Evolutionary conservation across 2,329 filamentous ascomycete genomes (phyloP).

Genomic region (Trichoderma sp.): DNA sequence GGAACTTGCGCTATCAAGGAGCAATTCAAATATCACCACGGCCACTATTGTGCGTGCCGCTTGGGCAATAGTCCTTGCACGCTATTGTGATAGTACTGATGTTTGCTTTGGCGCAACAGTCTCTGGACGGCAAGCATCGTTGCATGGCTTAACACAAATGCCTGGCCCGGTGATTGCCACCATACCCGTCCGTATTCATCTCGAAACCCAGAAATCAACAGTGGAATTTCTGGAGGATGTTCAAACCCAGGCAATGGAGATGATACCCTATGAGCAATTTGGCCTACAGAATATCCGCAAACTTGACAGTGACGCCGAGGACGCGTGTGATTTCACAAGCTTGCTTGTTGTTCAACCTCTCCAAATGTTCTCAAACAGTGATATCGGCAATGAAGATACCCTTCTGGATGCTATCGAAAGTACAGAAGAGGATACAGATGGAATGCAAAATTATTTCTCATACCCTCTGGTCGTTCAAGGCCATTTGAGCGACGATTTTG

Average conservation of each 20-base stretch:
- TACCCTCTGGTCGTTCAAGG: slow-evolving; percentile 7
- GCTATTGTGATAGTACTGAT: neutral
- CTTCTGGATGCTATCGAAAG: neutral
- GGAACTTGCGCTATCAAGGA: neutral
- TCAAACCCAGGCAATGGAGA: neutral
- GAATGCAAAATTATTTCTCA: slow-evolving; percentile 7
- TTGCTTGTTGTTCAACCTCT: neutral
- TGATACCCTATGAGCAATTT: neutral
- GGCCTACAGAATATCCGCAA: neutral
- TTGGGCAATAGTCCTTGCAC: neutral
- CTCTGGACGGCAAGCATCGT: neutral
- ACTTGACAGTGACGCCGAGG: neutral
- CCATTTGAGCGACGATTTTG: neutral
- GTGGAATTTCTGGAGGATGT: neutral
- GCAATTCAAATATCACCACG: neutral
- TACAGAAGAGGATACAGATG: neutral
- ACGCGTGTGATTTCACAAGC: neutral
- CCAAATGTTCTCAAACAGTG: neutral
- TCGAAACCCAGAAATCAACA: neutral
- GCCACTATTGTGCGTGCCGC: neutral
- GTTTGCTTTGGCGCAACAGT: neutral
- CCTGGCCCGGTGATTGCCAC: neutral
- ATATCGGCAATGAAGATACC: neutral
- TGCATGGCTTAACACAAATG: neutral
- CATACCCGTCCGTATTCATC: neutral